Base-by-base conservation (phyloP, 2,329 filamentous ascomycete genomes). In the Sordariomycetes sp. region DNA sequence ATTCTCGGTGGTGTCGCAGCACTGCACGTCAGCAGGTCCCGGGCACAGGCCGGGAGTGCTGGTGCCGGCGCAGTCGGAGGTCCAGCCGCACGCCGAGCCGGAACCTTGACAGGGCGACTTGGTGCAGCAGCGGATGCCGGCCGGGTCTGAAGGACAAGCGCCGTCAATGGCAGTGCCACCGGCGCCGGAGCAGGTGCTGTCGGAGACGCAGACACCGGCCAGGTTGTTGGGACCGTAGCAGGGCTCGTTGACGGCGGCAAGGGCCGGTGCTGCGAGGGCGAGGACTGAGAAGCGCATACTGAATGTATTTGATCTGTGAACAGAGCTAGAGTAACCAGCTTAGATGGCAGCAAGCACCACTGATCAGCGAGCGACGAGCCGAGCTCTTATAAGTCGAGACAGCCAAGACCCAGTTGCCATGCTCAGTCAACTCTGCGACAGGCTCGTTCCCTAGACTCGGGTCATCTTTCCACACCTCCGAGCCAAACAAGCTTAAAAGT, bases 101-200 rank as follows among this genome's bases (percentile, higher is more conserved):
- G 58, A 58, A 15, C 50, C 48, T 36, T 43, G 21, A 41, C 62
- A 66, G 3, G 39, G 33, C 4, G 58, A 39, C 40, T 64, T 64
- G 43, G 51, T 56, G 49, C 62, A 66, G 53, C 61, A 66, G 37
- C 57, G 55, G 33, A 66, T 46, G 46, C 56, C 44, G 36, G 45
- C 43, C 2, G 54, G 39, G 39, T 63, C 59, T 15, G 47, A 42
- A 5, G 60, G 59, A 40, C 63, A 66, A 21, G 50, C 55, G 14
- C 57, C 55, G 20, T 45, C 42, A 39, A 58, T 53, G 37, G 53
- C 53, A 33, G 49, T 56, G 26, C 62, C 63, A 36, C 61, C 61
- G 12, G 40, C 38, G 2, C 48, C 38, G 12, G 48, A 42, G 50
- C 64, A 68, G 17, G 46, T 39, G 5, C 51, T 36, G 4, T 51